phyloP scores from a whole-genome alignment of 306 rosid species.

The Cicer bijugum region DNA sequence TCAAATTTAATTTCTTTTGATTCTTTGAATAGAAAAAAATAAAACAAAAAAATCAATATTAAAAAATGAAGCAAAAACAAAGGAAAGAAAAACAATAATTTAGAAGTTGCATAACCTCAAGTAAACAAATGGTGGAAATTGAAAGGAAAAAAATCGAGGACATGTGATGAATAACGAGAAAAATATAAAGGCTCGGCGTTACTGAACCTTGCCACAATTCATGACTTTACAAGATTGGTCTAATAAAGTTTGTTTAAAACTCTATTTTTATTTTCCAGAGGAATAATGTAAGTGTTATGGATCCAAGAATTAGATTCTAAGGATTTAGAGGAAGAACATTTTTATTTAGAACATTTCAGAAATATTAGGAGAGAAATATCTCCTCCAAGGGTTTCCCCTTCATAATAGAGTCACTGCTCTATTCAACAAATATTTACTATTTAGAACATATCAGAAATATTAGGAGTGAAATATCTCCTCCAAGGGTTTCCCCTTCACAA shows the following conservation, averaged over 20 bases:
- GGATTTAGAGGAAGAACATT: no score
- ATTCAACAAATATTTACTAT: no score
- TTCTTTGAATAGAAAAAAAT: background rate
- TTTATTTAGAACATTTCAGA: no score
- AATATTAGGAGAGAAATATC: no score
- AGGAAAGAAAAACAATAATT: background rate
- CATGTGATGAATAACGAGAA: slow-evolving; percentile 3
- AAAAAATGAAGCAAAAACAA: slow-evolving; percentile 19
- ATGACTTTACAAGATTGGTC: slow-evolving; percentile 17
- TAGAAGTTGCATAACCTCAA: slow-evolving; percentile 18
- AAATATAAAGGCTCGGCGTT: slow-evolving; percentile 9
- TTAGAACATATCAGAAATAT: no score
- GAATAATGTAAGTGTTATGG: background rate
- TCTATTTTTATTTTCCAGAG: background rate
- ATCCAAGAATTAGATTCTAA: no score
- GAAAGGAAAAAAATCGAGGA: background rate
- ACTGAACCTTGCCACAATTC: slow-evolving; percentile 9
- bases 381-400: no score
- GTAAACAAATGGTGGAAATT: background rate
- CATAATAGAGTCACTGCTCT: no score
- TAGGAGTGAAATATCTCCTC: no score
- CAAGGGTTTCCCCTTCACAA: no score
- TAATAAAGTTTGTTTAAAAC: slow-evolving; percentile 24
- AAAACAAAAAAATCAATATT: slow-evolving; percentile 9
- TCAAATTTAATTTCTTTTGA: no score